Conservation (phyloP, 495 filamentous ascomycete species). For the Oidiodendron maius region DNA sequence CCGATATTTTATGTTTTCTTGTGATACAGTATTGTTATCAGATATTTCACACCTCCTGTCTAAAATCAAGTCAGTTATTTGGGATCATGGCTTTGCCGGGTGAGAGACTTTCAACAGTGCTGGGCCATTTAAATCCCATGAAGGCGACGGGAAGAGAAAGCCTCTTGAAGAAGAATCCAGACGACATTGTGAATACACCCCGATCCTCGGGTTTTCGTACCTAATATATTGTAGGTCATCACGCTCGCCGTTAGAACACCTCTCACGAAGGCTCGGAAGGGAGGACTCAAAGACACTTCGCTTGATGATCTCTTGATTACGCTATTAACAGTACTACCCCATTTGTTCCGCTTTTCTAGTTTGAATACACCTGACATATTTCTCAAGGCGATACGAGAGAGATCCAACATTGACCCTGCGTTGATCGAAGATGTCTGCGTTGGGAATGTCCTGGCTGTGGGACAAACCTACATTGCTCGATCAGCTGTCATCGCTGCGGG, state of each 20-base stretch:
- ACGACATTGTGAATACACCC: conserved; percentile 47
- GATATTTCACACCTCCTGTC: too few relatives aligned
- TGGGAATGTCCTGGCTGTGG: conserved; percentile 88
- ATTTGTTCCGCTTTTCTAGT: not conserved
- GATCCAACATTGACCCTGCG: conserved; percentile 71
- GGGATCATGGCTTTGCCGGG: conserved; percentile 9
- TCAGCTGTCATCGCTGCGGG: conserved; percentile 85
- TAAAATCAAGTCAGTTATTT: too few relatives aligned
- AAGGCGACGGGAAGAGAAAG: conserved; percentile 16
- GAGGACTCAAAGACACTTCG: conserved; percentile 88
- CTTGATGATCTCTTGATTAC: conserved; percentile 80
- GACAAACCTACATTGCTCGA: conserved; percentile 82
- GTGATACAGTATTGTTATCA: too few relatives aligned
- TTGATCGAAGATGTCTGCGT: conserved; percentile 88
- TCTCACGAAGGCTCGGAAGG: conserved; percentile 70
- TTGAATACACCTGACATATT: too few relatives aligned
- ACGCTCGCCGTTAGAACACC: conserved; percentile 77
- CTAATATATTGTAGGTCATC: conserved; percentile 57
- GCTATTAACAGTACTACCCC: conserved; percentile 29
- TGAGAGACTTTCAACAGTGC: conserved; percentile 12
- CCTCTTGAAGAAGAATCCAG: conserved; percentile 22
- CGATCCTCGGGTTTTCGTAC: not conserved
- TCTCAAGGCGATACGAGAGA: conserved; percentile 61
- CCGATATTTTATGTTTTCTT: too few relatives aligned
- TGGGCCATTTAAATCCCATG: conserved; percentile 15